Conservation (phyloP, 495 filamentous ascomycete species). For the Clohesyomyces aquaticus region DNA sequence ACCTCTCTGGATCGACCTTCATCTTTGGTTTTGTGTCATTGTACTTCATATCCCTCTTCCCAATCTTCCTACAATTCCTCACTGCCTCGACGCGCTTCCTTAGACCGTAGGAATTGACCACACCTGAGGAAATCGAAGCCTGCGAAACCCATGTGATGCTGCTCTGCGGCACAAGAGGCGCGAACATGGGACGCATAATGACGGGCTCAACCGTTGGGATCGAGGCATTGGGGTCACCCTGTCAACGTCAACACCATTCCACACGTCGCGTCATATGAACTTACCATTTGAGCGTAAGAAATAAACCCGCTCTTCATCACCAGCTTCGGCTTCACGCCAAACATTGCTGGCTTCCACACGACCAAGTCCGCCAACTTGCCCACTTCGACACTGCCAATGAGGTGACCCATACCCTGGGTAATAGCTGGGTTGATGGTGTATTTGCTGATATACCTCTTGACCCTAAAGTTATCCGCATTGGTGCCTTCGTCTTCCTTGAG, state of each 20-base stretch:
- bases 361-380: conserved; percentile 94
- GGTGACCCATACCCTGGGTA: conserved; percentile 88
- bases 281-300: conserved; percentile 80
- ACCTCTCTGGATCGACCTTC: conserved; percentile 91
- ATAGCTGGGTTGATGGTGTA: conserved; percentile 97
- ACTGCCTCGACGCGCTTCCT: conserved; percentile 83
- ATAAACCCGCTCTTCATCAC: conserved; percentile 94
- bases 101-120: conserved; percentile 71
- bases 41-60: conserved; percentile 93
- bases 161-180: conserved; percentile 66
- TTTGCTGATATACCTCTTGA: conserved; percentile 92
- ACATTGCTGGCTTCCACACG: conserved; percentile 82
- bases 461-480: conserved; percentile 88
- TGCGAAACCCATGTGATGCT: conserved; percentile 85
- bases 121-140: conserved; percentile 66
- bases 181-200: conserved; percentile 87
- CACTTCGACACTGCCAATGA: conserved; percentile 84
- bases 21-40: conserved; percentile 89
- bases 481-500: conserved; percentile 79
- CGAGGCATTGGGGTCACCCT: conserved; percentile 93
- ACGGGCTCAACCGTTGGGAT: conserved; percentile 91
- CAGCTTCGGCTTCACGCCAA: conserved; percentile 82
- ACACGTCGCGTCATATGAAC: conserved; percentile 36
- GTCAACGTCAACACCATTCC: conserved; percentile 2
- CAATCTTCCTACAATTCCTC: conserved; percentile 73